phyloP scores from a whole-genome alignment of 192 early-diverging fungal genomes.

The Coemansia sp. region DNA sequence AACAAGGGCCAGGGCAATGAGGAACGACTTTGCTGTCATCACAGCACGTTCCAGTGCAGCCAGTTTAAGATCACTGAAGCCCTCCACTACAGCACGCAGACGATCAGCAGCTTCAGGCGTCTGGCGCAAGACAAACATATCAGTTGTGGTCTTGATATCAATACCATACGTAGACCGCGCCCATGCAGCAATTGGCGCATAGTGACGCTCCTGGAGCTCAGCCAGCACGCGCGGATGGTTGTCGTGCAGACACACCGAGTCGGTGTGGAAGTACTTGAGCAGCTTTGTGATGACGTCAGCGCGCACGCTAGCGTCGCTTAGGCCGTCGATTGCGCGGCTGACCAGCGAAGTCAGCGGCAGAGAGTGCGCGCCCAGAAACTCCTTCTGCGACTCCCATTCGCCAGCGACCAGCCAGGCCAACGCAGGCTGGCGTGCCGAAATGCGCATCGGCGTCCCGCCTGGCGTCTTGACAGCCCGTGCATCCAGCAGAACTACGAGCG shows the following conservation, averaged over 20 bases:
- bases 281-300: constrained; percentile 72
- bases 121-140: constrained; percentile 72
- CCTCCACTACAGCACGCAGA: constrained; percentile 57
- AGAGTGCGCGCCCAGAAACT: constrained; percentile 76
- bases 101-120: constrained; percentile 57
- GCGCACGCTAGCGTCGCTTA: constrained; percentile 61
- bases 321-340: constrained; percentile 76
- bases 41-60: constrained; percentile 89
- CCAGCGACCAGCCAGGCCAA: constrained; percentile 83
- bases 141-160: constrained; percentile 68
- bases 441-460: constrained; percentile 62
- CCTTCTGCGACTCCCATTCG: constrained; percentile 92
- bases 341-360: constrained; percentile 93
- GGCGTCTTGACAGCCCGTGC: constrained; percentile 82
- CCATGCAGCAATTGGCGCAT: constrained; percentile 82
- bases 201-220: constrained; percentile 75
- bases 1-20: constrained; percentile 88
- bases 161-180: constrained; percentile 63
- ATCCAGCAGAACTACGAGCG: constrained; percentile 67
- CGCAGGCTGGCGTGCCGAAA: constrained; percentile 58
- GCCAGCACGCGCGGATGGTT: constrained; percentile 76
- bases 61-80: constrained; percentile 69
- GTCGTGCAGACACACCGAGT: constrained; percentile 85
- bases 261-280: constrained; percentile 81
- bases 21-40: constrained; percentile 84